These are phyloP conservation scores for Peniophora sp. DNA, from an alignment of 1,284 basidiomycete genomes.

Conservation along the genomic window DNA sequence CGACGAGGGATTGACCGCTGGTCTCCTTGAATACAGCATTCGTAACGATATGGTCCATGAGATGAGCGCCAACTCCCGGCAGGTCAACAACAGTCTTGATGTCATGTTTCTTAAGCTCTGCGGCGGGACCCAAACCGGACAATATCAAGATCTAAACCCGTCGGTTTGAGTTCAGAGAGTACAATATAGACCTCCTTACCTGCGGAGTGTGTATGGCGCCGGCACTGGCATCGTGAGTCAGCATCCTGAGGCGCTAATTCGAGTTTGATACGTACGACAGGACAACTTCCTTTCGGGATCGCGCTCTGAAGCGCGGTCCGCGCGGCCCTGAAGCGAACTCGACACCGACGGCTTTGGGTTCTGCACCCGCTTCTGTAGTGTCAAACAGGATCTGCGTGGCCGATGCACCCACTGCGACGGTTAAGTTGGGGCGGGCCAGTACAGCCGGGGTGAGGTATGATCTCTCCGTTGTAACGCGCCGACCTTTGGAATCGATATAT, in stretches of 20 bases:
- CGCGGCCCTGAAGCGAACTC: constrained; percentile 37
- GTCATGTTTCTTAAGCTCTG: constrained; percentile 37
- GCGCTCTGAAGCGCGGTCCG: constrained; percentile 32
- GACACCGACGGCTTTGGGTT: constrained; percentile 49
- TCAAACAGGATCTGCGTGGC: constrained; percentile 57
- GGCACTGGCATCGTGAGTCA: constrained; percentile 31
- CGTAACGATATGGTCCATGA: constrained; percentile 50
- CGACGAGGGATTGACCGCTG: constrained; percentile 32
- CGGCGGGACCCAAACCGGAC: constrained; percentile 57
- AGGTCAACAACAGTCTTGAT: constrained; percentile 48
- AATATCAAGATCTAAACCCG: constrained; percentile 54
- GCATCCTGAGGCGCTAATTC: not conserved
- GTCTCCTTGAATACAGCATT: constrained; percentile 45
- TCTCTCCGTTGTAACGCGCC: constrained; percentile 52
- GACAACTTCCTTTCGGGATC: constrained; percentile 51
- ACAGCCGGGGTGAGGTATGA: constrained; percentile 60
- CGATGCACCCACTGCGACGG: constrained; percentile 42
- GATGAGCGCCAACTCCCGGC: constrained; percentile 51
- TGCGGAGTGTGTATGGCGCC: constrained; percentile 60
- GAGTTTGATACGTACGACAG: constrained; percentile 38
- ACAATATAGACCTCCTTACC: constrained; percentile 20
- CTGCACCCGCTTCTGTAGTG: constrained; percentile 19
- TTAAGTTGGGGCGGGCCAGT: constrained; percentile 53
- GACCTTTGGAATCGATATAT: constrained; percentile 41
- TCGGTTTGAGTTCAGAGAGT: no score